Evolutionary conservation across 305 asterid genomes (phyloP).

Genomic region (Stenogyne calaminthoides): DNA sequence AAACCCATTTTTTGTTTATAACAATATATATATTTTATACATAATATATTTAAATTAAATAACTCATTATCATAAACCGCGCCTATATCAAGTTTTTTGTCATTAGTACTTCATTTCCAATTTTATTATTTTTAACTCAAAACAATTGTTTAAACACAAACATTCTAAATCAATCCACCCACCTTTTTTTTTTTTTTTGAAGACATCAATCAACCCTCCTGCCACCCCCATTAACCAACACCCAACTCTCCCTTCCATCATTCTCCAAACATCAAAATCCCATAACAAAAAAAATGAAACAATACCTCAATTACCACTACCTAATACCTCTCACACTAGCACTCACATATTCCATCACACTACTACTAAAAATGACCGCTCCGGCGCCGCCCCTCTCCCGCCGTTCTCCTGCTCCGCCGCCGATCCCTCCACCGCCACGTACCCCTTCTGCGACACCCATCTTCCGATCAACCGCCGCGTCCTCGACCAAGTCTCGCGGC

Average conservation of each 20-base stretch:
- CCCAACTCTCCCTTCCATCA: background rate
- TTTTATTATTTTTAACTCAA: no score
- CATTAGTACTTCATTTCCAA: no score
- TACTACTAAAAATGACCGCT: background rate
- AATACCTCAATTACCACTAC: constrained; percentile 22
- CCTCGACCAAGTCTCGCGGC: constrained; percentile 56
- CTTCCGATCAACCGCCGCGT: constrained; percentile 54
- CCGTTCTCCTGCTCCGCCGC: constrained; percentile 65
- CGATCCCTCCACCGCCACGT: constrained; percentile 45
- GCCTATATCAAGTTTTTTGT: no score
- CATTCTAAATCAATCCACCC: no score
- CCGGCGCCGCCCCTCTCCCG: constrained; percentile 37
- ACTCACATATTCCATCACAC: constrained; percentile 16
- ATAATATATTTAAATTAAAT: no score
- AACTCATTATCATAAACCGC: no score
- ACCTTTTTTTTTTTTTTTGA: no score
- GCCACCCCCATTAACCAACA: background rate
- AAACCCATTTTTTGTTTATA: no score
- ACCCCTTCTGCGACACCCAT: constrained; percentile 54
- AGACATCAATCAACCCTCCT: no score
- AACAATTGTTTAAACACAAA: no score
- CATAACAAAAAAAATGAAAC: constrained; percentile 25
- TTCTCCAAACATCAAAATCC: background rate
- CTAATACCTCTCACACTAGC: constrained; percentile 30
- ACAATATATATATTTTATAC: no score